phyloP scores from a whole-genome alignment of 2,329 filamentous ascomycete genomes.

The Aotearoamyces nothofagi region DNA sequence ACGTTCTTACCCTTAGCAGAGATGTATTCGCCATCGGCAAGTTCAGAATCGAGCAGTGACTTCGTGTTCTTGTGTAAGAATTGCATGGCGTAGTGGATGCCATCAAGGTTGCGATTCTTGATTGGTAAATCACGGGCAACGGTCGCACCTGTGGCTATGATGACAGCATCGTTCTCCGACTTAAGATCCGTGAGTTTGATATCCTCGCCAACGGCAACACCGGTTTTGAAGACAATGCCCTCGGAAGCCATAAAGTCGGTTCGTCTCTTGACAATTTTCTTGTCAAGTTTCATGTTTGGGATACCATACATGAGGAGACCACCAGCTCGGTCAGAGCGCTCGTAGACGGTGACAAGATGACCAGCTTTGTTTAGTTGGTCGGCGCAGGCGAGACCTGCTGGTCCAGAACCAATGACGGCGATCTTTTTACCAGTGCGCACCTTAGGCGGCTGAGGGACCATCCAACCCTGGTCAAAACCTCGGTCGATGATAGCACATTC shows the following conservation, averaged over 20 bases:
- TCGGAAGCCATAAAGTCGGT: slow-evolving; percentile 90
- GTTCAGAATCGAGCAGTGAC: slow-evolving; percentile 82
- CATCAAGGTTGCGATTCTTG: slow-evolving; percentile 72
- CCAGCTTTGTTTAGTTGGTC: slow-evolving; percentile 92
- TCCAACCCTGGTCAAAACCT: slow-evolving; percentile 97
- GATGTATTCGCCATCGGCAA: slow-evolving; percentile 74
- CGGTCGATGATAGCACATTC: slow-evolving; percentile 97
- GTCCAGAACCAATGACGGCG: slow-evolving; percentile 82
- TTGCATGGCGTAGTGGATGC: slow-evolving; percentile 94
- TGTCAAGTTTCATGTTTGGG: slow-evolving; percentile 99
- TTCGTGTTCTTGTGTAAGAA: slow-evolving; percentile 97
- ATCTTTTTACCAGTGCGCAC: slow-evolving; percentile 77
- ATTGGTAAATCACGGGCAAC: slow-evolving; percentile 88
- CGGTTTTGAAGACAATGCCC: slow-evolving; percentile 69
- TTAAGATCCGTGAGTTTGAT: slow-evolving; percentile 57
- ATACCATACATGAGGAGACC: slow-evolving; percentile 97
- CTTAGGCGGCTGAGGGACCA: slow-evolving; percentile 68
- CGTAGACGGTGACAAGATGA: slow-evolving; percentile 78
- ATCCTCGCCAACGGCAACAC: slow-evolving; percentile 63
- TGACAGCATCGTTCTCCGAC: slow-evolving; percentile 62
- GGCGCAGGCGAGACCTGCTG: slow-evolving; percentile 75
- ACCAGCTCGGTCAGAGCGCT: slow-evolving; percentile 80
- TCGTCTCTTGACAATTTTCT: slow-evolving; percentile 88
- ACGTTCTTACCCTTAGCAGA: slow-evolving; percentile 93
- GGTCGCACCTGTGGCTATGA: slow-evolving; percentile 85